These are phyloP conservation scores for Lecanoromycetidae sp. DNA, from an alignment of 2,329 filamentous ascomycete species.

Conservation along the genomic window DNA sequence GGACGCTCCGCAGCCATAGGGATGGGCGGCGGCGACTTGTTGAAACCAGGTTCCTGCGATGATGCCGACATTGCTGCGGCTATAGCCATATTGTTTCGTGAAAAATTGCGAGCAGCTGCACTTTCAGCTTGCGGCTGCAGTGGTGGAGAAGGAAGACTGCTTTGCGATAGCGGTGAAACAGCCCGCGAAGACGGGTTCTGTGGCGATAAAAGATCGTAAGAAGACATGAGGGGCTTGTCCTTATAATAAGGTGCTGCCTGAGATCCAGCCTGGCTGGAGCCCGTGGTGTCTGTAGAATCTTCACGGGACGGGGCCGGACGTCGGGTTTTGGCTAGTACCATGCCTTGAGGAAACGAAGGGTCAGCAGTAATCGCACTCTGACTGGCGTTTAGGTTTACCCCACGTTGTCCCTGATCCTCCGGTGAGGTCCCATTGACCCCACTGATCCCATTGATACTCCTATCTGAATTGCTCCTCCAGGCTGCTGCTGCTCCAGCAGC, in stretches of 20 bases:
- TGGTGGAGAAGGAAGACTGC: slow-evolving; percentile 7
- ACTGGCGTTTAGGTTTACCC: slow-evolving; percentile 28
- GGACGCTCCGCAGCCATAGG: slow-evolving; percentile 6
- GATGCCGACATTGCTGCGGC: not conserved
- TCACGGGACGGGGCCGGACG: not conserved
- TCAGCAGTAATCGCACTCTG: slow-evolving; percentile 25
- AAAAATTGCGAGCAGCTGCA: not conserved
- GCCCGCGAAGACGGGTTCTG: slow-evolving; percentile 9
- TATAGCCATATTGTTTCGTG: not conserved
- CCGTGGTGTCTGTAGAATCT: not conserved
- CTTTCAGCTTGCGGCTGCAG: not conserved
- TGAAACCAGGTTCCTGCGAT: not conserved
- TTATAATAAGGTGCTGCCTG: slow-evolving; percentile 10
- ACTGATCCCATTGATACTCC: slow-evolving; percentile 10
- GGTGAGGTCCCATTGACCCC: slow-evolving; percentile 18
- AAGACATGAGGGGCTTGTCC: slow-evolving; percentile 12
- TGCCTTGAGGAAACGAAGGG: slow-evolving; percentile 18
- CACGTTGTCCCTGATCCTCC: slow-evolving; percentile 29
- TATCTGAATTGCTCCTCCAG: slow-evolving; percentile 25
- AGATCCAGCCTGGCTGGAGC: slow-evolving; percentile 4
- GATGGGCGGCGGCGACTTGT: slow-evolving; percentile 1
- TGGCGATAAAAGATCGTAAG: slow-evolving; percentile 11
- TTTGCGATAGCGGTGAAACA: slow-evolving; percentile 13
- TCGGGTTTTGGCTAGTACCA: slow-evolving; percentile 16
- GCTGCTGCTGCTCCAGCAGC: slow-evolving; percentile 30